Evolutionary conservation across 192 early-diverging fungal genomes (phyloP).

Genomic region (Entomortierella lignicola): DNA sequence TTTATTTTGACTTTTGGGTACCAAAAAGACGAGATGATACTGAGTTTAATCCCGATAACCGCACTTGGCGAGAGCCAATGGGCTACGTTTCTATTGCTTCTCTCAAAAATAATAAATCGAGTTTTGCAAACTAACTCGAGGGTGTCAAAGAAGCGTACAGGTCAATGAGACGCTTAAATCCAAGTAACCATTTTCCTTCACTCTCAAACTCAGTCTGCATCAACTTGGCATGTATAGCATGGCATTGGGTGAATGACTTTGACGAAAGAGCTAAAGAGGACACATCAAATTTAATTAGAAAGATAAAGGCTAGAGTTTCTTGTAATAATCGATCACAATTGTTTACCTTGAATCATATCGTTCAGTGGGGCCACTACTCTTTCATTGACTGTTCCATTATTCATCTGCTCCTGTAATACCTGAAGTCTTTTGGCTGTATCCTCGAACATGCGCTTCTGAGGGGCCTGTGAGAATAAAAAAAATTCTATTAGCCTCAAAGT

Average conservation of each 20-base stretch:
- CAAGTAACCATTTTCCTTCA: conserved; percentile 63
- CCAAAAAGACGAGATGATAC: too few relatives aligned
- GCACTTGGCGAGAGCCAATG: background rate
- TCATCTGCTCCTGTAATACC: conserved; percentile 47
- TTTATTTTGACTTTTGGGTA: too few relatives aligned
- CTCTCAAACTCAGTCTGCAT: conserved; percentile 63
- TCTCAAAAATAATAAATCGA: background rate
- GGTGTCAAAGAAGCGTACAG: conserved; percentile 35
- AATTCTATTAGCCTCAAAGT: background rate
- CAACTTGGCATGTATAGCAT: conserved; percentile 54
- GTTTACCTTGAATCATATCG: conserved; percentile 53
- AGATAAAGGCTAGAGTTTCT: too few relatives aligned
- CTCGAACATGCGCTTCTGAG: conserved; percentile 56
- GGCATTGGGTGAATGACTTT: conserved; percentile 46
- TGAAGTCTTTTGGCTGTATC: conserved; percentile 53
- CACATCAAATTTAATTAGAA: too few relatives aligned
- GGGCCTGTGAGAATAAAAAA: conserved; percentile 18
- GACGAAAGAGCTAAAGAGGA: conserved; percentile 51
- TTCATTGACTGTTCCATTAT: conserved; percentile 47
- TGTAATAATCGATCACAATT: too few relatives aligned
- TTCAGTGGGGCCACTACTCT: conserved; percentile 28
- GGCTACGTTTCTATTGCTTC: background rate
- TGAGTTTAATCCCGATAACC: too few relatives aligned
- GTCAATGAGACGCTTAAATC: conserved; percentile 62
- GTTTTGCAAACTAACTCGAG: background rate